Evolutionary conservation across 2,329 filamentous ascomycete genomes (phyloP).

Genomic region (Colletotrichum sp.): DNA sequence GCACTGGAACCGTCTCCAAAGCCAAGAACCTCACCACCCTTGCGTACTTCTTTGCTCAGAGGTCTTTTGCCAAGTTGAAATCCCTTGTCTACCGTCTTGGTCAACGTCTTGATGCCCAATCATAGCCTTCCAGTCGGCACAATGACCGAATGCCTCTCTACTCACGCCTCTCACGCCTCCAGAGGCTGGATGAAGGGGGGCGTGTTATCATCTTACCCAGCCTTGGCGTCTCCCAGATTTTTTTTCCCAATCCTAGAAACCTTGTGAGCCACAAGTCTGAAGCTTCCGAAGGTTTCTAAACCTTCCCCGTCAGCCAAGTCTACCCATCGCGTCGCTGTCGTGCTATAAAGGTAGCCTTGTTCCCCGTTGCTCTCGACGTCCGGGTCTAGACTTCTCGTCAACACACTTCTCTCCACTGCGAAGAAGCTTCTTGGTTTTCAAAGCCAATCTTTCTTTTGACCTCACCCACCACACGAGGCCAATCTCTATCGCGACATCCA

Average conservation of each 20-base stretch:
- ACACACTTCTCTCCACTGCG: constrained; percentile 1
- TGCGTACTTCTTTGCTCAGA: constrained; percentile 11
- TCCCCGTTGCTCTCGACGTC: neutral
- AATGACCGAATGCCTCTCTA: constrained; percentile 14
- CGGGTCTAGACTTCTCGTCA: neutral
- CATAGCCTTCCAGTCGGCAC: constrained; percentile 5
- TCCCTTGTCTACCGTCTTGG: constrained; percentile 19
- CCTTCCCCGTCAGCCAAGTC: constrained; percentile 3
- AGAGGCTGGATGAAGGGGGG: neutral
- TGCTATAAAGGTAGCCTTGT: constrained; percentile 21
- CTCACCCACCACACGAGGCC: neutral
- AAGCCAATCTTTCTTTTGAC: constrained; percentile 10
- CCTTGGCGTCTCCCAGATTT: constrained; percentile 8
- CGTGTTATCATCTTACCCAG: constrained; percentile 18
- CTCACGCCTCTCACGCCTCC: neutral
- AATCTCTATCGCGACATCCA: neutral
- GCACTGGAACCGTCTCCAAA: neutral
- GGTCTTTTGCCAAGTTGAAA: constrained; percentile 9
- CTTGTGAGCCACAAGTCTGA: constrained; percentile 1
- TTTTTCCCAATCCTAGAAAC: neutral
- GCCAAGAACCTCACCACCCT: constrained; percentile 18
- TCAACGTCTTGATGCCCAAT: neutral
- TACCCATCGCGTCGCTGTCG: constrained; percentile 5
- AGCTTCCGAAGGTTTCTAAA: constrained; percentile 15
- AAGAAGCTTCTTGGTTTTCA: neutral